Evolutionary conservation across 1,139 yeast genomes (phyloP).

Genomic region (Scheffersomyces illinoinensis): DNA sequence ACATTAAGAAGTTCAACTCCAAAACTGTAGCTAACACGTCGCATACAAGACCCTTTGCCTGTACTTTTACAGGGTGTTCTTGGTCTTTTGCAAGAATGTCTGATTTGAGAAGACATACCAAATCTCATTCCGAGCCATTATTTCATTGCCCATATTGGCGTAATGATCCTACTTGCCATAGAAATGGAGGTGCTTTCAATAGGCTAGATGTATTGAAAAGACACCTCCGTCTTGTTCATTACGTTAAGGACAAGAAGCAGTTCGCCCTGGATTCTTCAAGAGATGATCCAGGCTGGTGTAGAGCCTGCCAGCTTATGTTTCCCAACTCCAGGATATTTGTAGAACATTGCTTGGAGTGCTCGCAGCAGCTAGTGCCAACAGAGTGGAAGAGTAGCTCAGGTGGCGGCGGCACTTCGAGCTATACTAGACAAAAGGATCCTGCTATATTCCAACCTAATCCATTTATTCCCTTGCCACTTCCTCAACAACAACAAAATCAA

Average conservation of each 20-base stretch:
- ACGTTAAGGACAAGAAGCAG: slow-evolving; percentile 48
- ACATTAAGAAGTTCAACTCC: slow-evolving; percentile 8
- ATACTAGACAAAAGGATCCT: neutral
- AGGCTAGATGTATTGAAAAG: slow-evolving; percentile 70
- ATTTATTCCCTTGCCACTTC: neutral
- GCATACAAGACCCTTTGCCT: slow-evolving; percentile 44
- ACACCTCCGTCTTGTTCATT: slow-evolving; percentile 67
- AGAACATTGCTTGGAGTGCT: slow-evolving; percentile 68
- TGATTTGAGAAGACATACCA: slow-evolving; percentile 64
- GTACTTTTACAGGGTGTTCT: slow-evolving; percentile 54
- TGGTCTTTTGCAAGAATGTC: slow-evolving; percentile 71
- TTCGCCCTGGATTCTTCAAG: slow-evolving; percentile 17
- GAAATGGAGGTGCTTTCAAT: slow-evolving; percentile 71
- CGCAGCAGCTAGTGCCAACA: slow-evolving; percentile 33
- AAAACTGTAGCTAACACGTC: slow-evolving; percentile 4
- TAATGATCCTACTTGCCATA: slow-evolving; percentile 66
- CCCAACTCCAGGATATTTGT: slow-evolving; percentile 57
- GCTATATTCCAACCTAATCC: neutral
- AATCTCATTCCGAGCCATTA: slow-evolving; percentile 63
- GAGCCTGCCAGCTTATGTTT: slow-evolving; percentile 61
- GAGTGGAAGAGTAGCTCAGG: slow-evolving; percentile 22
- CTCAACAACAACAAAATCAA: neutral
- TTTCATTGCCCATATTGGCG: slow-evolving; percentile 74
- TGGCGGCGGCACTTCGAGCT: neutral
- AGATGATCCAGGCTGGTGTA: slow-evolving; percentile 65